A percentile compares a stretch with the other conserved stretches of the same genome.
These are phyloP conservation scores for Cyclotella kingstonii DNA, from an alignment of 108 stramenopile genomes.

Conservation along the genomic window DNA sequence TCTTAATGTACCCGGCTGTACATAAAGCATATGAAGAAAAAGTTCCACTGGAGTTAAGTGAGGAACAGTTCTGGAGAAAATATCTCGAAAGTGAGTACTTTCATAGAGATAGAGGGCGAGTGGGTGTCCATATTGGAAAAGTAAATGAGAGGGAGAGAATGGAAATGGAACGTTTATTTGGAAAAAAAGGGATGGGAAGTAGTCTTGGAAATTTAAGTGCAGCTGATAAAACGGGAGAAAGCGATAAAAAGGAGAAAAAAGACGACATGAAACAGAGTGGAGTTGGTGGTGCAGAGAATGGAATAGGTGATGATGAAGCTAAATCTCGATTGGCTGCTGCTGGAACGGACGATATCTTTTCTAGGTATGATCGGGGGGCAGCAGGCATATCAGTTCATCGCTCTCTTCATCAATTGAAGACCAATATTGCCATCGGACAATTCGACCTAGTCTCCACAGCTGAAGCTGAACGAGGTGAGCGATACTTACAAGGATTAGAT, in stretches of 20 bases:
- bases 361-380: constrained; percentile 65
- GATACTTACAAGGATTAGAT: constrained; percentile 64
- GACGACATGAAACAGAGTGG: constrained; percentile 15
- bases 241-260: constrained; percentile 8
- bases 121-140: constrained; percentile 49
- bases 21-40: constrained; percentile 92
- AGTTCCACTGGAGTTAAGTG: constrained; percentile 80
- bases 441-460: constrained; percentile 85
- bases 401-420: constrained; percentile 32
- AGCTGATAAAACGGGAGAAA: not conserved
- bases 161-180: constrained; percentile 27
- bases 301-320: constrained; percentile 31
- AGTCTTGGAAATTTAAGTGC: constrained; percentile 1
- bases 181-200: not conserved
- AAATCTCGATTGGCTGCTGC: constrained; percentile 72
- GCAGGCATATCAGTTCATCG: constrained; percentile 6
- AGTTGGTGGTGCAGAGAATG: not conserved
- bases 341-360: constrained; percentile 82
- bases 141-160: constrained; percentile 31
- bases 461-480: constrained; percentile 74
- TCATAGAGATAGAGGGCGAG: constrained; percentile 83
- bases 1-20: constrained; percentile 87
- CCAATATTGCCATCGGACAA: constrained; percentile 74
- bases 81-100: constrained; percentile 87
- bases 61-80: constrained; percentile 89